These are phyloP conservation scores for Phytophthora kernoviae DNA, from an alignment of 352 stramenopile genomes.

Conservation along the genomic window DNA sequence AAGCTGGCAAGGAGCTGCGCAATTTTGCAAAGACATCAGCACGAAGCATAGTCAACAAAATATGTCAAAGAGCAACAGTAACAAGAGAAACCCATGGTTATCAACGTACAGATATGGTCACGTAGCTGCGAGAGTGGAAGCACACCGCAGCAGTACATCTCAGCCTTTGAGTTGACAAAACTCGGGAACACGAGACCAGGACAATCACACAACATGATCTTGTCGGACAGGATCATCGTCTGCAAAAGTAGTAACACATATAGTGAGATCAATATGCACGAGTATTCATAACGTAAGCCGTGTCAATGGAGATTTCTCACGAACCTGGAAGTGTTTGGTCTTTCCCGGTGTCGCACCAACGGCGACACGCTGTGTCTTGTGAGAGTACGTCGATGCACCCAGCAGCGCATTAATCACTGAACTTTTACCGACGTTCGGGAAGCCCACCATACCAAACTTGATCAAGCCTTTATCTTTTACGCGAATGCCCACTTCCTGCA, in stretches of 20 bases:
- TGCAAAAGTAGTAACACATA: slow-evolving; percentile 21
- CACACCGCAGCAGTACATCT: slow-evolving; percentile 99
- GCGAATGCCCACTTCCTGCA: slow-evolving; percentile 60
- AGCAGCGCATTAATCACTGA: slow-evolving; percentile 99
- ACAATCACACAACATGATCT: slow-evolving; percentile 99
- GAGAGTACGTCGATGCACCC: slow-evolving; percentile 94
- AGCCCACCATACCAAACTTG: slow-evolving; percentile 99
- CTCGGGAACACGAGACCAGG: slow-evolving; percentile 99
- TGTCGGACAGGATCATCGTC: slow-evolving; percentile 96
- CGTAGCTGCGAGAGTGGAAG: slow-evolving; percentile 98
- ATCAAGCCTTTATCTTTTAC: slow-evolving; percentile 85
- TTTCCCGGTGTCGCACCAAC: slow-evolving; percentile 99
- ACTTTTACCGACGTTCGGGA: slow-evolving; percentile 99
- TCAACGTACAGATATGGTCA: slow-evolving; percentile 88
- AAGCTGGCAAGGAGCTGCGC: slow-evolving; percentile 89
- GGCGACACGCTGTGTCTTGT: slow-evolving; percentile 95
- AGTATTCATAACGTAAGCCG: slow-evolving; percentile 1
- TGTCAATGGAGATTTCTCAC: background rate
- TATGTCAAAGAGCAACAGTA: slow-evolving; percentile 31
- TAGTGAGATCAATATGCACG: slow-evolving; percentile 3
- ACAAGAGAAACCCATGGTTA: background rate
- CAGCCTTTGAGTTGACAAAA: slow-evolving; percentile 98
- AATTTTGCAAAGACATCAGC: slow-evolving; percentile 9
- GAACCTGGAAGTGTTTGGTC: slow-evolving; percentile 99
- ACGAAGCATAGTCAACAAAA: slow-evolving; percentile 13